These are phyloP conservation scores for Kwoniella pini DNA, from an alignment of 768 basidiomycete genomes.

Conservation along the genomic window DNA sequence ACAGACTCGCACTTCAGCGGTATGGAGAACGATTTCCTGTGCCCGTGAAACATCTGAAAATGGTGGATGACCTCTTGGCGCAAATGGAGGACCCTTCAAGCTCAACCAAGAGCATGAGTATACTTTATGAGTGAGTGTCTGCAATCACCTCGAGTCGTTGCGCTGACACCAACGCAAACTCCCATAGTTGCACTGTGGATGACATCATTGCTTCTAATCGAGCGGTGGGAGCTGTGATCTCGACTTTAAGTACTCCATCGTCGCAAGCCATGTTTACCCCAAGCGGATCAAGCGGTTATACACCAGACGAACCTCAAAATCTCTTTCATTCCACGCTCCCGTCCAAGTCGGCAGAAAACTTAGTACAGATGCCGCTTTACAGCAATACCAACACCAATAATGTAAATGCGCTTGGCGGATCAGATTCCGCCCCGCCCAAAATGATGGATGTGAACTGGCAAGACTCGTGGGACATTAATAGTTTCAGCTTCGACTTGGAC, in stretches of 20 bases:
- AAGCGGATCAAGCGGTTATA: neutral
- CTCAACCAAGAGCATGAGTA: neutral
- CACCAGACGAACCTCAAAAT: neutral
- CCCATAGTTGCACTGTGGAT: neutral
- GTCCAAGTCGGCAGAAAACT: neutral
- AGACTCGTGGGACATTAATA: slow-evolving; percentile 19
- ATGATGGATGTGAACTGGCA: neutral
- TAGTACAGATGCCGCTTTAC: no score
- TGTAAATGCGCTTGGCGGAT: no score
- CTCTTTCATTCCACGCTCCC: neutral
- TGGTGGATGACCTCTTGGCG: slow-evolving; percentile 26
- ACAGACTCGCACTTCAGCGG: slow-evolving; percentile 29
- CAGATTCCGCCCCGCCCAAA: neutral
- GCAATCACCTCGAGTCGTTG: neutral
- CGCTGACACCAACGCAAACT: neutral
- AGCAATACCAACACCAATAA: no score
- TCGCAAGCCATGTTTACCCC: slow-evolving; percentile 6
- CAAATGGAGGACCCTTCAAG: neutral
- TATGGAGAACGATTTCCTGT: slow-evolving; percentile 41
- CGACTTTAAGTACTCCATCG: neutral
- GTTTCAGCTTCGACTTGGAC: slow-evolving; percentile 23
- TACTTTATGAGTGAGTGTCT: neutral
- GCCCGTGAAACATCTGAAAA: slow-evolving; percentile 27
- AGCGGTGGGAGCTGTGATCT: neutral
- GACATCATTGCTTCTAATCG: neutral